Evolutionary conservation across 2,329 filamentous ascomycete genomes (phyloP), one percentile per base, ranked within the genome.

Genomic region (Colletotrichum filicis): DNA sequence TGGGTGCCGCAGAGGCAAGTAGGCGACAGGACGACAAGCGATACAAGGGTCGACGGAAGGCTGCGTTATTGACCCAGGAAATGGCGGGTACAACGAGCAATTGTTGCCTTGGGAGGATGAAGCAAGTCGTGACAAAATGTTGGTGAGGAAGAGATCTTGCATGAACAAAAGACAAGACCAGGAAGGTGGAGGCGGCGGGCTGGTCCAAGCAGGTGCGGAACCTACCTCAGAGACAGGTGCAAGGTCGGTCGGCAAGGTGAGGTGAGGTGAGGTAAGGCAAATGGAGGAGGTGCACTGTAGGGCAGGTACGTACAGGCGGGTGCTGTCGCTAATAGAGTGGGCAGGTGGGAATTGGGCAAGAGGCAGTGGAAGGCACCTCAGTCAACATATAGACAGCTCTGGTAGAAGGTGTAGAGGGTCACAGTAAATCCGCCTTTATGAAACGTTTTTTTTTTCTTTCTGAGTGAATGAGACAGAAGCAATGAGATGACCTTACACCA

Each of bases 121-220:
- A 37, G 30, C 59, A 32, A n/a, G 35, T 64, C n/a, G 56, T 30
- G 60, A 57, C 37, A 56, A 49, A 32, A 42, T 60, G 57, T 35
- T 68, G 71, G 64, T 53, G 35, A 72, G 30, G 59, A 68, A 73
- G 68, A 72, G 71, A 72, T 58, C 61, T 72, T 74, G 71, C 71
- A 74, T 74, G 63, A 71, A 72, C 64, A 57, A 60, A 66, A 66
- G 71, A 59, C 68, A 71, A 53, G 68, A 58, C 68, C 68, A 58
- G 71, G 68, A 67, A 71, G 66, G 71, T 67, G 71, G 71, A 74
- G 71, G 70, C 46, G 59, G 57, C 62, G 42, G 66, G 69, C 24
- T 64, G 46, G 61, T 64, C 66, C 58, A 69, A 63, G 69, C 66
- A 72, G 57, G 61, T 64, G 61, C 60, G 42, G 42, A 62, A 42